Evolutionary conservation across 345 rosid species (phyloP), one percentile per base, ranked within the genome.

Genomic region (Noccaea caerulescens): DNA sequence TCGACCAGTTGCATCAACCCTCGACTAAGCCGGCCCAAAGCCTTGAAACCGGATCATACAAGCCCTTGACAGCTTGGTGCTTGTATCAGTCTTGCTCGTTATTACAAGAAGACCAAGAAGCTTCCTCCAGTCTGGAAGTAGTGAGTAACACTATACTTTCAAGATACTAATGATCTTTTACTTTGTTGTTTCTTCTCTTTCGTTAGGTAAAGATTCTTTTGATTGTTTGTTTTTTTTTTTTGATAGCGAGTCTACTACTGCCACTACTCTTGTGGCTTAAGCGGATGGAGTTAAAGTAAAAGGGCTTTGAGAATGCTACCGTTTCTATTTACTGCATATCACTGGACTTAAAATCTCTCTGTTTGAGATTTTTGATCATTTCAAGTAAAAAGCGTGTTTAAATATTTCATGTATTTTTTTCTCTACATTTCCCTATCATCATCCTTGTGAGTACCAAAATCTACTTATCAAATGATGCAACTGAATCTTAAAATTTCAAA

Each of bases 111-210:
- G 80, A 91, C 91, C 14, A 88, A 85, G 88, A 91, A 88, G 84
- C 89, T 91, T 41, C 95, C 93, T 6, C 93, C 95, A 3, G 92
- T 91, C 33, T 91, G 93, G 95, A 91, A 91, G 72, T 91, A 88
- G 89, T 85, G 46, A 81, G 89, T 66, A n/a, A 16, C 4, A 9
- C 37, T 13, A 0, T 77, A 68, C 39, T 42, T 25, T 3, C 61
- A 18, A 3, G n/a, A n/a, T n/a, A n/a, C n/a, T n/a, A 53, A 7
- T 20, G 16, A 0, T 20, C 3, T 37, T n/a, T n/a, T n/a, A n/a
- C n/a, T 12, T 6, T 16, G 7, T 20, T 58, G 0, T 14, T 36
- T 18, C 4, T 16, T 10, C 2, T 9, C 34, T 13, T 14, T 11
- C 10, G 11, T 1, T 16, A 7, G 36, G 1, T 58, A 36, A 10